Evolutionary conservation across 2,329 filamentous ascomycete species (phyloP), one percentile per base, ranked within the genome.

Genomic region (Raffaelea deltoideospora): DNA sequence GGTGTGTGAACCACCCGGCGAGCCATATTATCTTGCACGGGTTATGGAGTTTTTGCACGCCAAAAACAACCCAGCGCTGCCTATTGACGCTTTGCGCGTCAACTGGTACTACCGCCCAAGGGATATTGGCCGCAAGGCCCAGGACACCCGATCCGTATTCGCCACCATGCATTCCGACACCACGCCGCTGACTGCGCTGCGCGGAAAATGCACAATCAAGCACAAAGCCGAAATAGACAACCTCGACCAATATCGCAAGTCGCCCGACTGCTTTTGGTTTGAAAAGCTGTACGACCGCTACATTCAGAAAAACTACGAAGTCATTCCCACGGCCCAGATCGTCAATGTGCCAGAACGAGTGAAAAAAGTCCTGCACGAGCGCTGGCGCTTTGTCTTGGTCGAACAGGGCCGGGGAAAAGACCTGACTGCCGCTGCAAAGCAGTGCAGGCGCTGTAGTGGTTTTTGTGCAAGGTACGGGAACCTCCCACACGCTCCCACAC

Each of bases 81-180:
- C 81, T 1, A 76, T 98, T 45, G 88, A 95, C 53, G 76, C 84
- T 30, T 60, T 98, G 50, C 79, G 87, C 47, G 82, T 96, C 52
- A 98, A 98, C 61, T 98, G 90, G 90, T 95, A 88, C 59, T 96
- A 96, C 57, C 77, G 90, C 29, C 88, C 90, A 39, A 86, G 90
- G 58, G 90, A 98, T 60, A 93, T 96, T 52, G 83, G 84, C 47
- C 83, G 87, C 48, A 90, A 87, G 61, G 79, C 83, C 48, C 79
- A 82, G 55, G 90, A 98, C 64, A 88, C 83, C 41, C 81, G 90
- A 43, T 68, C 88, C 50, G 76, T 98, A 36, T 95, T 88, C 59
- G 88, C 86, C 43, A 94, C 90, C 22, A 98, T 98, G 90, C 90
- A 98, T 59, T 96, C 90, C 20, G 90, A 98, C 63, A 80, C 86